Conservation (phyloP, 2,329 filamentous ascomycete genomes). For the Colletotrichum sp. region DNA sequence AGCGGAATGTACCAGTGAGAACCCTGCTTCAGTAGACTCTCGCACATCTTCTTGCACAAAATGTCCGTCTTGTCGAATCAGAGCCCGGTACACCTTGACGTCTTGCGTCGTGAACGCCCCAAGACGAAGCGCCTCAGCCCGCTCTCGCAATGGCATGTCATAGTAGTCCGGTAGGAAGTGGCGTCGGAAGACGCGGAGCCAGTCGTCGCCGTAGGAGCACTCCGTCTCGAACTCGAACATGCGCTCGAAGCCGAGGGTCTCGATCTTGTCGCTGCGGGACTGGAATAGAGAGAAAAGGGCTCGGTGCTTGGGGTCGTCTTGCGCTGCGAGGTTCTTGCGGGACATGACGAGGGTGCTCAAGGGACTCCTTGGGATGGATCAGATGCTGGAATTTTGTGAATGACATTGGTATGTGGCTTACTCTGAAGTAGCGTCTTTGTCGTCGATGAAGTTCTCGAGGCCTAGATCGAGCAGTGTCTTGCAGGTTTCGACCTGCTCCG, state of each 20-base stretch:
- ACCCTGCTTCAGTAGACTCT: neutral
- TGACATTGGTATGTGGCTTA: accelerated
- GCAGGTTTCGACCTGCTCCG: no score
- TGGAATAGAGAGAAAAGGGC: no score
- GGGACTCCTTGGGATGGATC: no score
- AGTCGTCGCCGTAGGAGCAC: neutral
- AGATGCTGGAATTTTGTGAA: no score
- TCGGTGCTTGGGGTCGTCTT: no score
- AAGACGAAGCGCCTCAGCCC: neutral
- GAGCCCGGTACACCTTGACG: neutral
- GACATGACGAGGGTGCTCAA: no score
- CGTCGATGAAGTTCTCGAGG: no score
- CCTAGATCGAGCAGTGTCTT: accelerated
- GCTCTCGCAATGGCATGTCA: neutral
- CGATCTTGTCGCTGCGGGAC: neutral
- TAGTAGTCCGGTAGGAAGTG: neutral
- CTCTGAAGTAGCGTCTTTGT: no score
- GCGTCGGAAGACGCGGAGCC: neutral
- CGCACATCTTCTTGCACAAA: neutral
- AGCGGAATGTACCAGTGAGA: neutral
- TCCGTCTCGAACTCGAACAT: neutral
- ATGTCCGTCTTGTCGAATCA: accelerated
- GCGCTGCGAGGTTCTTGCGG: no score
- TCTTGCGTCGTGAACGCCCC: neutral
- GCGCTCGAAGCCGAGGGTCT: neutral